A percentile compares a stretch with the other conserved stretches of the same genome.
phyloP scores from a whole-genome alignment of 2,329 filamentous ascomycete species.

The Pseudofabraea citricarpa region DNA sequence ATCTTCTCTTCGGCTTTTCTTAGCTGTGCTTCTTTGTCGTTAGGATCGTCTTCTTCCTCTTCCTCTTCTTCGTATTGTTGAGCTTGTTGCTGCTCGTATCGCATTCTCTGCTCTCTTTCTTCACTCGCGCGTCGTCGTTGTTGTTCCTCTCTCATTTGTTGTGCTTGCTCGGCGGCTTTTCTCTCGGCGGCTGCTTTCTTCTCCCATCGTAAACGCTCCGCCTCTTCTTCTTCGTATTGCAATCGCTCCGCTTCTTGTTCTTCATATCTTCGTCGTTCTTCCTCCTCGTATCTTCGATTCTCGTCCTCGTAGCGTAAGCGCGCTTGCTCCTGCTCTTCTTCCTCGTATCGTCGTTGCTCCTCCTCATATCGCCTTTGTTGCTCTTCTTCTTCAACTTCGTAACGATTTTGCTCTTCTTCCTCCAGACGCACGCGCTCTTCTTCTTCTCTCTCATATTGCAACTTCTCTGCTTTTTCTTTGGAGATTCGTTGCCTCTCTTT shows the following conservation, averaged over 20 bases:
- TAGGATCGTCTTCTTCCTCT: neutral
- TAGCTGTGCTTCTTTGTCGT: neutral
- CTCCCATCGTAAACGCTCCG: neutral
- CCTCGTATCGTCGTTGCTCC: neutral
- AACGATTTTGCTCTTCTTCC: neutral
- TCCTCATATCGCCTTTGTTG: neutral
- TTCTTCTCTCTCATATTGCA: neutral
- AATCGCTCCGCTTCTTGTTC: neutral
- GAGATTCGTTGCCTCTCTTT: neutral
- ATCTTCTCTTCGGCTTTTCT: neutral
- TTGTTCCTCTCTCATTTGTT: neutral
- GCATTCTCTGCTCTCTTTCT: neutral
- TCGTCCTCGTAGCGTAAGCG: neutral
- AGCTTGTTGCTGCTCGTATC: neutral
- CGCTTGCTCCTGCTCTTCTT: neutral
- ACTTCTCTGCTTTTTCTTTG: neutral
- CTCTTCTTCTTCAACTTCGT: no score
- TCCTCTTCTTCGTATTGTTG: neutral
- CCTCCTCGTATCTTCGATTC: neutral
- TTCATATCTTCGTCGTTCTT: neutral
- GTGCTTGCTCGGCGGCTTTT: neutral
- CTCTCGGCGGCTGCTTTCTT: neutral
- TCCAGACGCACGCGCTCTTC: neutral
- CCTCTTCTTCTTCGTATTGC: neutral
- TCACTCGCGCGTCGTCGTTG: no score